Evolutionary conservation across 208 protist genomes (phyloP).

Genomic region (Trichomonas gallinae): DNA sequence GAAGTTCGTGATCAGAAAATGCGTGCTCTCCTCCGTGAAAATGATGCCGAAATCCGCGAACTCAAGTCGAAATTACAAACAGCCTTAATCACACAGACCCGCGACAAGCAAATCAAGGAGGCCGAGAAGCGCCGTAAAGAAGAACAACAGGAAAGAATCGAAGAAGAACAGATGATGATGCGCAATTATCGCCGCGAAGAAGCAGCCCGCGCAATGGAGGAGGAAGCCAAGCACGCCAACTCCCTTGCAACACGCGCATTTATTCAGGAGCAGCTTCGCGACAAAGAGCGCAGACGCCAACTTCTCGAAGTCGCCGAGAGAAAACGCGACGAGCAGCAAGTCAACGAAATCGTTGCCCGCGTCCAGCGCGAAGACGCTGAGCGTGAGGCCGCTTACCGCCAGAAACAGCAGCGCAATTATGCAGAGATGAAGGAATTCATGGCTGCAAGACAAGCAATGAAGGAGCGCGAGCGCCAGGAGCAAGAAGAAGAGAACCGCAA

Average conservation of each 20-base stretch:
- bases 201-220: neutral
- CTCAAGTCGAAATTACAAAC: neutral
- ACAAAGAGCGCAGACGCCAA: neutral
- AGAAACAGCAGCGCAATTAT: neutral
- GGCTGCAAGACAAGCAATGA: neutral
- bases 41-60: neutral
- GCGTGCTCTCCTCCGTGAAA: neutral
- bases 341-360: neutral
- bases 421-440: neutral
- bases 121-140: neutral
- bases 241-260: neutral
- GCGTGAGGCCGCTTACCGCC: neutral
- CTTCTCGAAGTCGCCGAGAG: neutral
- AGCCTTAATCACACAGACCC: neutral
- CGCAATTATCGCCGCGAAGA: neutral
- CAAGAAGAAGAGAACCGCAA: neutral
- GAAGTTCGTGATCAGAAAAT: neutral
- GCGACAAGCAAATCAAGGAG: neutral
- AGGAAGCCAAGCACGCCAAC: neutral
- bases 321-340: neutral
- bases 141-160: neutral
- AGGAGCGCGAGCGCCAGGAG: neutral
- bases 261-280: neutral
- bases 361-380: neutral
- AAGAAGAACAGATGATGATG: neutral